Evolutionary conservation across 2,329 filamentous ascomycete genomes (phyloP).

Genomic region (Aschersonia sp.): DNA sequence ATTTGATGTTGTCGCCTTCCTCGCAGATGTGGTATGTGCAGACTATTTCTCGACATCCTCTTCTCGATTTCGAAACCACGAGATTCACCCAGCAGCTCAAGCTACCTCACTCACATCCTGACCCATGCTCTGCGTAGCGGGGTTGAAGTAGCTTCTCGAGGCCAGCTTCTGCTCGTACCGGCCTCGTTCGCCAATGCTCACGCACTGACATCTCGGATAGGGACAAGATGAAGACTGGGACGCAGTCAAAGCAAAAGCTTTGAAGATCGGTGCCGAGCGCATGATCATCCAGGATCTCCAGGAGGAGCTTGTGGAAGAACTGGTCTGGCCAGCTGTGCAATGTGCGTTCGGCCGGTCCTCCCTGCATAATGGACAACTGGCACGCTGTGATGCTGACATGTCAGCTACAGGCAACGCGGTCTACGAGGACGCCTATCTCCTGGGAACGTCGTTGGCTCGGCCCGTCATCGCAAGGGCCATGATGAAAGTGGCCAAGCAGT

Average conservation of each 20-base stretch:
- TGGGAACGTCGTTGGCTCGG: slow-evolving; percentile 42
- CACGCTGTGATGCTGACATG: no score
- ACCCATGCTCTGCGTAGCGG: no score
- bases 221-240: slow-evolving; percentile 58
- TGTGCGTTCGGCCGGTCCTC: slow-evolving; percentile 19
- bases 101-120: no score
- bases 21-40: neutral
- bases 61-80: no score
- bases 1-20: neutral
- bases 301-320: slow-evolving; percentile 58
- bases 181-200: slow-evolving; percentile 5
- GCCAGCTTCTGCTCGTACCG: no score
- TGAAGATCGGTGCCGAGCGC: slow-evolving; percentile 7
- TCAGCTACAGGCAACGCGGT: slow-evolving; percentile 27
- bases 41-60: no score
- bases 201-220: slow-evolving; percentile 32
- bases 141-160: no score
- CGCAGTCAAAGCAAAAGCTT: slow-evolving; percentile 51
- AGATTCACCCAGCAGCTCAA: no score
- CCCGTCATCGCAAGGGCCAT: slow-evolving; percentile 51
- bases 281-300: slow-evolving; percentile 45
- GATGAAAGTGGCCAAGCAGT: slow-evolving; percentile 27
- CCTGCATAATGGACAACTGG: neutral
- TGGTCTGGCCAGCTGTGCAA: slow-evolving; percentile 62
- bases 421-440: slow-evolving; percentile 37